Conservation (phyloP, 805 yeast genomes). For the Kazachstania viticola region DNA sequence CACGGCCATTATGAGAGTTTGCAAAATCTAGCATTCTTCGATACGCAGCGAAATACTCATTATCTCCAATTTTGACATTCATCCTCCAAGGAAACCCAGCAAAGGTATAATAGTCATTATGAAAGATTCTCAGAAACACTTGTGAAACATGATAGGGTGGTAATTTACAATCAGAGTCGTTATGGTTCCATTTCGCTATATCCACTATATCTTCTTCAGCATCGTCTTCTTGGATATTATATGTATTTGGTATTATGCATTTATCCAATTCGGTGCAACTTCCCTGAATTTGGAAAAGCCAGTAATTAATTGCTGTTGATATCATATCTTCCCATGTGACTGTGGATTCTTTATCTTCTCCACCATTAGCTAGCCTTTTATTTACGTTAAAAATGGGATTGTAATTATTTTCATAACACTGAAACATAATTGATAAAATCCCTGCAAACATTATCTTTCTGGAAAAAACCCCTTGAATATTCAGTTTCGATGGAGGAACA, state of each 20-base stretch:
- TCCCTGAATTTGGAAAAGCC: conserved; percentile 32
- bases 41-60: conserved; percentile 38
- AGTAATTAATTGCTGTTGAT: conserved; percentile 58
- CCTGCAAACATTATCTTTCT: conserved; percentile 59
- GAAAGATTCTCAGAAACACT: conserved; percentile 57
- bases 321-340: conserved; percentile 62
- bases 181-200: conserved; percentile 18
- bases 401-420: conserved; percentile 57
- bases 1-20: conserved; percentile 36
- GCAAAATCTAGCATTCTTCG: conserved; percentile 30
- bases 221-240: neutral
- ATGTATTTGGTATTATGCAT: conserved; percentile 1
- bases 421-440: conserved; percentile 51
- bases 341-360: conserved; percentile 9
- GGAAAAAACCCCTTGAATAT: conserved; percentile 40
- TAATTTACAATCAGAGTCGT: conserved; percentile 34
- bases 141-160: conserved; percentile 67
- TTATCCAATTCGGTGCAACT: conserved; percentile 7
- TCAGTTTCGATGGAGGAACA: conserved; percentile 1
- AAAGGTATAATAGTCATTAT: conserved; percentile 65
- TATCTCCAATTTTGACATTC: conserved; percentile 48
- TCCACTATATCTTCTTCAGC: conserved; percentile 1
- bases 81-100: conserved; percentile 78
- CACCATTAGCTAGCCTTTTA: conserved; percentile 1
- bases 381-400: conserved; percentile 8